Percentiles rank a stretch among this genome's conserved stretches.
phyloP scores from a whole-genome alignment of 2,329 filamentous ascomycete genomes.

The Neobulgaria alba region DNA sequence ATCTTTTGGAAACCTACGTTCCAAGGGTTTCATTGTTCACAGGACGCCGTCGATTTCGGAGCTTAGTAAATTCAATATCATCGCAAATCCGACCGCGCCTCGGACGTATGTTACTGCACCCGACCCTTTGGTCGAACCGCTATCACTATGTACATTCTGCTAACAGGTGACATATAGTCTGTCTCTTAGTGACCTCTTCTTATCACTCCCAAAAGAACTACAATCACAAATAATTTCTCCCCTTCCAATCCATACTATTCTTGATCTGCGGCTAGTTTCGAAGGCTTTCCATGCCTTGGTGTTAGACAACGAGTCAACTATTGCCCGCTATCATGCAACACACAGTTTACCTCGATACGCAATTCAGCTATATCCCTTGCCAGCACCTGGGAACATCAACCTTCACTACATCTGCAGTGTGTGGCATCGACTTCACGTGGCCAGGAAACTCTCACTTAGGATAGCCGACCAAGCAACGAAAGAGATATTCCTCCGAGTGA shows the following conservation, averaged over 20 bases:
- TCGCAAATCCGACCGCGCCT: constrained; percentile 17
- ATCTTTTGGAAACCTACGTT: constrained; percentile 26
- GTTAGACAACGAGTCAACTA: constrained; percentile 50
- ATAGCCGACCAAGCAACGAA: constrained; percentile 59
- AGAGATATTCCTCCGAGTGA: constrained; percentile 53
- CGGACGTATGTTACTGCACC: constrained; percentile 18
- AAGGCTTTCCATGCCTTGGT: constrained; percentile 52
- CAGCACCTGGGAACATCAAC: constrained; percentile 39
- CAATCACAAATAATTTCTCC: constrained; percentile 54
- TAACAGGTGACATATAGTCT: no score
- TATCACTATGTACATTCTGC: no score
- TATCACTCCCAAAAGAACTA: constrained; percentile 50
- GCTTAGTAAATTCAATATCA: constrained; percentile 21
- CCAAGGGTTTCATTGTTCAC: constrained; percentile 24
- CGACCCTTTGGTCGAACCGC: no score
- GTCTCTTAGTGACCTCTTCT: constrained; percentile 49
- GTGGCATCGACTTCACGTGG: constrained; percentile 58
- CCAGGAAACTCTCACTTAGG: constrained; percentile 50
- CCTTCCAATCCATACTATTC: constrained; percentile 50
- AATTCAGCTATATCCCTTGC: constrained; percentile 47
- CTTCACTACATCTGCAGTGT: constrained; percentile 55
- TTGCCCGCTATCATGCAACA: constrained; percentile 52
- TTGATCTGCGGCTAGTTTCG: constrained; percentile 50
- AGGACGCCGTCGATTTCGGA: constrained; percentile 23
- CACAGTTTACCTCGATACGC: constrained; percentile 53